These are phyloP conservation scores for Ophiosphaerella korrae DNA, from an alignment of 2,329 filamentous ascomycete species.

Conservation along the genomic window DNA sequence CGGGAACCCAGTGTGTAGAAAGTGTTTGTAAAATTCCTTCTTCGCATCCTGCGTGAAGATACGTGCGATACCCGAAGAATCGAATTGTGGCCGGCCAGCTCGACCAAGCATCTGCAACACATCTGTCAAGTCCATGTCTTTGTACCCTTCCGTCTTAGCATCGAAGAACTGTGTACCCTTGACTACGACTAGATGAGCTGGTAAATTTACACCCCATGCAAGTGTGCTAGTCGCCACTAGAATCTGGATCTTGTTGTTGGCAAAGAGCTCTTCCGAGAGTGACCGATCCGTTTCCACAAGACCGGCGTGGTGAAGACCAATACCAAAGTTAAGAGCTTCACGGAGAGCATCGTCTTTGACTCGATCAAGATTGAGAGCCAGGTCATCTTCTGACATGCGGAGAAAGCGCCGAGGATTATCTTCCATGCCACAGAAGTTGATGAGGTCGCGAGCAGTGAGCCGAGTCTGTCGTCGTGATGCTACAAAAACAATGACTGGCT, in stretches of 20 bases:
- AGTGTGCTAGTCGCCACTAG: slow-evolving; percentile 94
- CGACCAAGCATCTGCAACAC: slow-evolving; percentile 97
- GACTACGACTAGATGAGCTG: slow-evolving; percentile 94
- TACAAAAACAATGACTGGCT: slow-evolving; percentile 98
- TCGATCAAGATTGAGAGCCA: slow-evolving; percentile 82
- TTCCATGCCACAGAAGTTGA: slow-evolving; percentile 98
- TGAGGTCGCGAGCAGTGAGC: slow-evolving; percentile 91
- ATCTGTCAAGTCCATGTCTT: slow-evolving; percentile 98
- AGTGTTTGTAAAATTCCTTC: slow-evolving; percentile 99
- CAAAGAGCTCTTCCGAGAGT: slow-evolving; percentile 89
- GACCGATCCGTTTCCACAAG: slow-evolving; percentile 93
- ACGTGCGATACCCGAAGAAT: slow-evolving; percentile 90
- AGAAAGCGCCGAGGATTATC: slow-evolving; percentile 94
- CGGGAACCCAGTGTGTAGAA: slow-evolving; percentile 95
- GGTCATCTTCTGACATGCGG: slow-evolving; percentile 90
- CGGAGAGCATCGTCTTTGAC: slow-evolving; percentile 93
- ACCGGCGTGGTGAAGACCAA: slow-evolving; percentile 95
- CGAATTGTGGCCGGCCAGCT: slow-evolving; percentile 94
- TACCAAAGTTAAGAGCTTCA: slow-evolving; percentile 96
- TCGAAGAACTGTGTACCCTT: slow-evolving; percentile 99
- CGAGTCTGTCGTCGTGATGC: slow-evolving; percentile 93
- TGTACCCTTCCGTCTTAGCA: slow-evolving; percentile 95
- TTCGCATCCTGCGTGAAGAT: slow-evolving; percentile 98
- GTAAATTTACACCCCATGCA: slow-evolving; percentile 97
- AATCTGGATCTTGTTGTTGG: slow-evolving; percentile 98